Conservation (phyloP, 257 asterid species). For the Solanum tacnaense region DNA sequence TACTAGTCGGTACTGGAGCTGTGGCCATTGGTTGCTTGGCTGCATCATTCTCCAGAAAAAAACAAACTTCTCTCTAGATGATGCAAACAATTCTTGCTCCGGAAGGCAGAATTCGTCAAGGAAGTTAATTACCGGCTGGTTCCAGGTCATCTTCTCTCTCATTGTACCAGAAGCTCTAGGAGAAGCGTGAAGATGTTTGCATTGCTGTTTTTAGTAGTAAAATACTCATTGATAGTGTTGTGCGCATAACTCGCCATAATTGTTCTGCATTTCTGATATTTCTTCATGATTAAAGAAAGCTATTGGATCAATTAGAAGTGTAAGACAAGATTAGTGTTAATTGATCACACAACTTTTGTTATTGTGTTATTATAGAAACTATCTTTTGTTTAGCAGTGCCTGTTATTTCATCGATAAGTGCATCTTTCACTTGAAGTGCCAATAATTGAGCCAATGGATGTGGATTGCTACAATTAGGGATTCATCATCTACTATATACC, state of each 20-base stretch:
- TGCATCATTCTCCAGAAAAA: conserved; percentile 25
- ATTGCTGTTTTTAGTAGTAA: not conserved
- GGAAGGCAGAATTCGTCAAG: not conserved
- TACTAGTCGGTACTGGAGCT: conserved; percentile 40
- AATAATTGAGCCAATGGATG: not conserved
- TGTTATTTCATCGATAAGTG: not conserved
- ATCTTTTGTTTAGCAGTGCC: not conserved
- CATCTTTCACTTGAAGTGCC: not conserved
- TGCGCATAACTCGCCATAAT: not conserved
- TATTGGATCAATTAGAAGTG: not conserved
- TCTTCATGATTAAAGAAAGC: not conserved
- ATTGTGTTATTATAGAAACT: not conserved
- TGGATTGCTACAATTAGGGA: not conserved
- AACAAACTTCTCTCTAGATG: not conserved
- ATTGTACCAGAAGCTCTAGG: not conserved
- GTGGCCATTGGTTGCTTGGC: conserved; percentile 42
- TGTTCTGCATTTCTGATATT: not conserved
- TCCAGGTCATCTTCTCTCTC: not conserved
- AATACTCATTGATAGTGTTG: not conserved
- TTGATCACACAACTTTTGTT: not conserved
- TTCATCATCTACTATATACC: not conserved
- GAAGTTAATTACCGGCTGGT: not conserved
- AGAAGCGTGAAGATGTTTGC: not conserved
- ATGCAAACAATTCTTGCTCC: not conserved
- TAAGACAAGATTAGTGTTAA: not conserved